Evolutionary conservation across 768 basidiomycete species (phyloP).

Genomic region (Collybiopsis luxurians): DNA sequence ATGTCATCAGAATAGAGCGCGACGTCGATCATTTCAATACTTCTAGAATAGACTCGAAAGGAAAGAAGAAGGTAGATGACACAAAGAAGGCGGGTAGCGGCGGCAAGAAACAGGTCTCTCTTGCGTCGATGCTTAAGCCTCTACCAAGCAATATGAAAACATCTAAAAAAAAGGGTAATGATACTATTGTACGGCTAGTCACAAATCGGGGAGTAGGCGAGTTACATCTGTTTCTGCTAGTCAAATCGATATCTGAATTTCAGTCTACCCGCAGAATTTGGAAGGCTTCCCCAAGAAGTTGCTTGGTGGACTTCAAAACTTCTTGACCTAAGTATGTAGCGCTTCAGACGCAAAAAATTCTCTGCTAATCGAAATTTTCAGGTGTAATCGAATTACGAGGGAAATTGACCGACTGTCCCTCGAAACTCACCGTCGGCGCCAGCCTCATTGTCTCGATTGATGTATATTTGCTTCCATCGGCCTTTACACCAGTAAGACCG

Average conservation of each 20-base stretch:
- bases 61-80: constrained; percentile 30
- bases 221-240: constrained; percentile 10
- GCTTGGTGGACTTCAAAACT: constrained; percentile 74
- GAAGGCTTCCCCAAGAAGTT: constrained; percentile 66
- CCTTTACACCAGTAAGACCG: constrained; percentile 54
- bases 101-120: constrained; percentile 62
- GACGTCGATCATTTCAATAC: constrained; percentile 36
- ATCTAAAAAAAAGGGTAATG: constrained; percentile 45
- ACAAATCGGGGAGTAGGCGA: constrained; percentile 66
- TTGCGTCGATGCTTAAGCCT: constrained; percentile 64
- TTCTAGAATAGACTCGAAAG: constrained; percentile 20
- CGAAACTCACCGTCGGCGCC: constrained; percentile 66
- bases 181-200: constrained; percentile 65
- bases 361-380: constrained; percentile 19
- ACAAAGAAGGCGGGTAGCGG: constrained; percentile 18
- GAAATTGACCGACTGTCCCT: constrained; percentile 77
- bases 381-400: constrained; percentile 67
- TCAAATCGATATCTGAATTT: neutral
- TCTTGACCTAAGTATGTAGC: constrained; percentile 59
- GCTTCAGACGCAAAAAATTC: neutral
- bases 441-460: constrained; percentile 76
- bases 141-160: constrained; percentile 37
- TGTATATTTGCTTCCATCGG: constrained; percentile 64
- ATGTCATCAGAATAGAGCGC: constrained; percentile 56
- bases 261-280: constrained; percentile 72